Base-by-base conservation (phyloP, 1,284 basidiomycete species). In the Tilletia indica region DNA sequence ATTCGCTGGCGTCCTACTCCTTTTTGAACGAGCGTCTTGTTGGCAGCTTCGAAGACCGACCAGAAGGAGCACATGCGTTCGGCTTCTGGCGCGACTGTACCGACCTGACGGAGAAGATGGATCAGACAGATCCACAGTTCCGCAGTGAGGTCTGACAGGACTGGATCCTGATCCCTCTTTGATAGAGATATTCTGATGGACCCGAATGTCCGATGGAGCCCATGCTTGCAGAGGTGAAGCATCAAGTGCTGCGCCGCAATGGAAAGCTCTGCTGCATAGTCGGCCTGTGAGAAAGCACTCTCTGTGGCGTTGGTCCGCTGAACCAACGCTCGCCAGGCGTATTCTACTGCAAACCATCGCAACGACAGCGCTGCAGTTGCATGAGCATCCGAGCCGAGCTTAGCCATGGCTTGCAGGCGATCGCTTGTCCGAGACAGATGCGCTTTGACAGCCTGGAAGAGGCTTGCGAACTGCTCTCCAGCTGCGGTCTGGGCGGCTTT, bases 61-160 rank as follows among this genome's bases (percentile, higher is more conserved):
- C 75, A 79, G 38, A 76, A 78, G 39, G 73, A 64, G 70, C n/a
- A 71, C n/a, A 64, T 11, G 6, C 38, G 34, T 21, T 64, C 61
- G 31, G 36, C 61, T 19, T 64, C 61, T 16, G 61, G 61, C 16
- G 12, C 72, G 45, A 70, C 56, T 63, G 67, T 69, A 56, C 76
- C 78, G 47, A 78, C 70, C 4, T 69, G 61, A 58, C 71, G 48
- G 2, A 84, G 71, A 1, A 90, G 77, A 78, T 93, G 90, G 47
- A 93, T 87, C 19, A 93, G 78, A 56, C 88, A 89, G 49, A 94
- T 87, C 94, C 94, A 97, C 11, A 91, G 80, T 76, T 92, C 90
- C 0, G 89, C 87, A 0, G 87, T 85, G 34, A 85, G 85, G 82
- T 88, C 86, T 54, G 86, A 84, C 25, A 88, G 19, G 42, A 45